These are phyloP conservation scores for Macaranga tanarius DNA, from an alignment of 441 rosid genomes.

Conservation along the genomic window DNA sequence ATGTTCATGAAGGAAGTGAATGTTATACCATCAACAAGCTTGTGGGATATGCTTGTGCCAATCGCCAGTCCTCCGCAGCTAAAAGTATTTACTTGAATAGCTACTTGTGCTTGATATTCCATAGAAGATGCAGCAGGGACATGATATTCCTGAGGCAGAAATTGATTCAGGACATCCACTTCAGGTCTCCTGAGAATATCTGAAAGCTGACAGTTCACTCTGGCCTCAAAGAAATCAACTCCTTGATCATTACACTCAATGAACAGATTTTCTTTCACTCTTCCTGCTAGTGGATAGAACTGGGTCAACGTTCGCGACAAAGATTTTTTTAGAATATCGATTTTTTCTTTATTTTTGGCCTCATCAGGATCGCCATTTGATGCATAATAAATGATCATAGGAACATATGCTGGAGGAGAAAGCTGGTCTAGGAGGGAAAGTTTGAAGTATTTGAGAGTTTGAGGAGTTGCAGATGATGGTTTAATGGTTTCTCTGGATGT, in stretches of 20 bases:
- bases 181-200: neutral
- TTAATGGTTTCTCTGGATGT: conserved; percentile 11
- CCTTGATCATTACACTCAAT: conserved; percentile 13
- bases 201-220: conserved; percentile 3
- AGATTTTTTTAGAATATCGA: conserved; percentile 7
- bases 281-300: conserved; percentile 17
- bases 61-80: conserved; percentile 20
- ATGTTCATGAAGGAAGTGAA: conserved; percentile 9
- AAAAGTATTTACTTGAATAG: conserved; percentile 12
- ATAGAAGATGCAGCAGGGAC: neutral
- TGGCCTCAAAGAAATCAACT: conserved; percentile 17
- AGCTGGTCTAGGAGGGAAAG: conserved; percentile 19
- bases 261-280: conserved; percentile 7
- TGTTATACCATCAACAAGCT: conserved; percentile 18
- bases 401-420: conserved; percentile 15
- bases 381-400: conserved; percentile 17
- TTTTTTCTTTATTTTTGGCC: neutral
- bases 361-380: neutral
- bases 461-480: conserved; percentile 21
- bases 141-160: conserved; percentile 6
- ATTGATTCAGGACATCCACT: neutral
- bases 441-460: conserved; percentile 2
- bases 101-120: conserved; percentile 12
- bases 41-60: conserved; percentile 13
- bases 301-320: neutral